phyloP scores from a whole-genome alignment of 2,329 filamentous ascomycete genomes.

The Cladosporium sp. region DNA sequence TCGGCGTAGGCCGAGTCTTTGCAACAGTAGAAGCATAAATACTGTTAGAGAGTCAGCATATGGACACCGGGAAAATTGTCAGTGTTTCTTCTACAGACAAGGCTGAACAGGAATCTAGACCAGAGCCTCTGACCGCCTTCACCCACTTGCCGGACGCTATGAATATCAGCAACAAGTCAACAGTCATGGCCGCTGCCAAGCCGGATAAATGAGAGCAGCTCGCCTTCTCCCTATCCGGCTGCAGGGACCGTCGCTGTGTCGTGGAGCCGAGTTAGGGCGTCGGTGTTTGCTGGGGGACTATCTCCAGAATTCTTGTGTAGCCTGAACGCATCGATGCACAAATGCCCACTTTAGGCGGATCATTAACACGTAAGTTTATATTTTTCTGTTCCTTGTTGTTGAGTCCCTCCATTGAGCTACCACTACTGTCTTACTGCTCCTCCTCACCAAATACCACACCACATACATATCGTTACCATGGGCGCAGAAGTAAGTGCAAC shows the following conservation, averaged over 20 bases:
- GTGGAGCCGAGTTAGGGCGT: slow-evolving; percentile 8
- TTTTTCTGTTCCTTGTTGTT: neutral
- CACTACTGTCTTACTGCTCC: neutral
- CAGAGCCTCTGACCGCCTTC: neutral
- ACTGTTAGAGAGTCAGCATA: neutral
- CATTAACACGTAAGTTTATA: neutral
- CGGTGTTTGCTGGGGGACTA: slow-evolving; percentile 2
- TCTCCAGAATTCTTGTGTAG: slow-evolving; percentile 8
- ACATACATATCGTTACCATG: neutral
- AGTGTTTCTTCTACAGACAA: neutral
- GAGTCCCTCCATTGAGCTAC: neutral
- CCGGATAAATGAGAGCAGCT: neutral
- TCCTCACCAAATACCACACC: neutral
- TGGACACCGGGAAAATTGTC: neutral
- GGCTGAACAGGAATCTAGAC: neutral
- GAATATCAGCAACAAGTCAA: neutral
- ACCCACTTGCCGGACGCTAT: slow-evolving; percentile 4
- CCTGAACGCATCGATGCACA: slow-evolving; percentile 1
- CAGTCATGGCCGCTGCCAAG: neutral
- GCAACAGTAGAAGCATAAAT: neutral
- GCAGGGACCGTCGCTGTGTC: neutral
- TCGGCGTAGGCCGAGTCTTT: neutral
- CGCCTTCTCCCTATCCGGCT: neutral
- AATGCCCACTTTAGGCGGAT: neutral
- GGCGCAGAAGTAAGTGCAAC: slow-evolving; percentile 6